phyloP scores from a whole-genome alignment of 1,284 basidiomycete species.

The Waitea zeae region DNA sequence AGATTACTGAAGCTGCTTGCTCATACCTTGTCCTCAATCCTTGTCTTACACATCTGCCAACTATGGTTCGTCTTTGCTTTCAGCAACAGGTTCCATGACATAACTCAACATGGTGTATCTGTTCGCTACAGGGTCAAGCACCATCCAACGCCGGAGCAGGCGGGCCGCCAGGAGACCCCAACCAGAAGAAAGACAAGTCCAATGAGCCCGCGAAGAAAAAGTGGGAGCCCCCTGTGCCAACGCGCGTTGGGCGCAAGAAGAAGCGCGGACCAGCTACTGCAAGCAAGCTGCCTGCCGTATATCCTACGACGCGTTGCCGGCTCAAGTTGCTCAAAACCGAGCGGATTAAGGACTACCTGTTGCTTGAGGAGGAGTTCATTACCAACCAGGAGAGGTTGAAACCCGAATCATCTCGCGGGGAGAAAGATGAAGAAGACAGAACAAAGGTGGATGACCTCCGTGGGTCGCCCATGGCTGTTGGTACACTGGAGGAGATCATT shows the following conservation, averaged over 20 bases:
- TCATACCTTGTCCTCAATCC: too few species aligned
- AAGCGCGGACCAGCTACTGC: conserved; percentile 82
- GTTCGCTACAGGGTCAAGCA: not conserved
- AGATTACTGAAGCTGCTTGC: too few species aligned
- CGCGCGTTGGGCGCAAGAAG: conserved; percentile 93
- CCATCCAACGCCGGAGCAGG: conserved; percentile 12
- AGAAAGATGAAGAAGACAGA: conserved; percentile 92
- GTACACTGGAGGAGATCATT: conserved; percentile 97
- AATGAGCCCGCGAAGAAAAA: conserved; percentile 81
- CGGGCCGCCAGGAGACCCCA: conserved; percentile 13
- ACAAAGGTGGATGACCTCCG: conserved; percentile 90
- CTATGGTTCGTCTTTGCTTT: too few species aligned
- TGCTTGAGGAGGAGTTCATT: conserved; percentile 96
- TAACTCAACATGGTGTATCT: too few species aligned
- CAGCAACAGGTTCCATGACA: too few species aligned
- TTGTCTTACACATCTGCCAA: too few species aligned
- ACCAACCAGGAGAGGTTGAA: conserved; percentile 87
- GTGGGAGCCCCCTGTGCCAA: conserved; percentile 98
- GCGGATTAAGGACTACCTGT: conserved; percentile 94
- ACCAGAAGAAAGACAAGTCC: conserved; percentile 47
- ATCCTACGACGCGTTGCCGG: conserved; percentile 89
- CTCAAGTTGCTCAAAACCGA: conserved; percentile 94
- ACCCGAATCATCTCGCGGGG: conserved; percentile 71
- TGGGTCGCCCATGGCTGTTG: conserved; percentile 93
- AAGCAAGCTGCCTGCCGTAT: conserved; percentile 86